phyloP scores from a whole-genome alignment of 2,329 filamentous ascomycete genomes.

The Cercospora sesami region DNA sequence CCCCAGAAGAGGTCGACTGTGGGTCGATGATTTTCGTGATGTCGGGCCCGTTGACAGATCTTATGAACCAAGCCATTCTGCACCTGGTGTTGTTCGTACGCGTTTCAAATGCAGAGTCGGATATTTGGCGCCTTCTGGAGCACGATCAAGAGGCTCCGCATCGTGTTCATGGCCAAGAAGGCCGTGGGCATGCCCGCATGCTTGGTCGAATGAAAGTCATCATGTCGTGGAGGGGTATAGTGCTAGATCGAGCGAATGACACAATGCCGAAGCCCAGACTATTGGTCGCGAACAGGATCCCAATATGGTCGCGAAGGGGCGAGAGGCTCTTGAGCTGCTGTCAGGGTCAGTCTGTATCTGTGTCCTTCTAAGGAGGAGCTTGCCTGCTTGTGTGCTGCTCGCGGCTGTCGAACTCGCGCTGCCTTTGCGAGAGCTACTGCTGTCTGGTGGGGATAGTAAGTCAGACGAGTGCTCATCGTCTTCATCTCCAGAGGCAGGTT shows the following conservation, averaged over 20 bases:
- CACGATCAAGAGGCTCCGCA: background rate
- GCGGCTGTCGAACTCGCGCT: constrained; percentile 3
- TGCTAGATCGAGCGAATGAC: background rate
- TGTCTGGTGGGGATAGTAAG: background rate
- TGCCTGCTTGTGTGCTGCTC: constrained; percentile 10
- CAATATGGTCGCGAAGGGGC: constrained; percentile 17
- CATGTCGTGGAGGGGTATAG: background rate
- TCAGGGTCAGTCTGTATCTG: background rate
- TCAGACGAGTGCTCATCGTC: constrained; percentile 10
- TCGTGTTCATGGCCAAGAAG: background rate
- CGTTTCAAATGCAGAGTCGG: background rate
- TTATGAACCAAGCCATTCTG: background rate
- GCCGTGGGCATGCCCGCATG: background rate
- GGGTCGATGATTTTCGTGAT: background rate
- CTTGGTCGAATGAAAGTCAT: background rate
- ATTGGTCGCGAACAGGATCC: constrained; percentile 23
- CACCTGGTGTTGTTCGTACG: background rate
- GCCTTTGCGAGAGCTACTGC: constrained; percentile 13
- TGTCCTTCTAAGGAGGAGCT: background rate
- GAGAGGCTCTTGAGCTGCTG: background rate
- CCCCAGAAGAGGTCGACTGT: background rate
- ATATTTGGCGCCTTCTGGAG: background rate
- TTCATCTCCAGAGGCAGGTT: constrained; percentile 1
- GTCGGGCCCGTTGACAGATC: background rate
- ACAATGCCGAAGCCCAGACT: background rate